These are phyloP conservation scores for Vitis cinerea DNA, from an alignment of 164 flowering plant genomes.

Conservation along the genomic window DNA sequence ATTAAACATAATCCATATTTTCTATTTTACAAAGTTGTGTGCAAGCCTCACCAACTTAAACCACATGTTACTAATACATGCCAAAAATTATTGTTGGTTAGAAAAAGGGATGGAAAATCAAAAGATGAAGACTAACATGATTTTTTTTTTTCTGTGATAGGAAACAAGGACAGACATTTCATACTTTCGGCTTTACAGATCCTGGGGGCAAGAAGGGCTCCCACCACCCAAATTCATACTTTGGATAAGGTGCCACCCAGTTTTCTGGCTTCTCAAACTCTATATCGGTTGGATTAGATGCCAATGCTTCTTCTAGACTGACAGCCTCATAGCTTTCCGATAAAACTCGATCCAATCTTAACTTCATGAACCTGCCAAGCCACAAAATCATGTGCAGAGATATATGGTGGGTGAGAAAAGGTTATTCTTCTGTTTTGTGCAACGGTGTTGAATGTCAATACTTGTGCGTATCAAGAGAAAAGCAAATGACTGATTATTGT, in stretches of 20 bases:
- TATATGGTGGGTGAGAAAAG: no score
- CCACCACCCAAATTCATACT: slow-evolving; percentile 99
- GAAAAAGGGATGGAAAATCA: background rate
- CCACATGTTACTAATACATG: background rate
- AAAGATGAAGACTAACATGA: no score
- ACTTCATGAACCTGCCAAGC: slow-evolving; percentile 83
- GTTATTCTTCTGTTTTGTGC: no score
- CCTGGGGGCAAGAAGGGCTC: slow-evolving; percentile 68
- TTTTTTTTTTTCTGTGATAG: no score
- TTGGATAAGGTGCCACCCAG: slow-evolving; percentile 94
- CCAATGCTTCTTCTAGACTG: slow-evolving; percentile 81
- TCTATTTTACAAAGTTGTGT: background rate
- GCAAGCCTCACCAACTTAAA: background rate
- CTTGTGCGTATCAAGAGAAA: no score
- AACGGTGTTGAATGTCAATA: no score
- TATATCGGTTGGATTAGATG: slow-evolving; percentile 62
- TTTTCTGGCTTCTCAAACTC: slow-evolving; percentile 82
- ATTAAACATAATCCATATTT: background rate
- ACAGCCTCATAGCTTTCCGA: slow-evolving; percentile 72
- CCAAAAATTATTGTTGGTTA: no score
- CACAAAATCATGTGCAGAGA: background rate
- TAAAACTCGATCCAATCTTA: slow-evolving; percentile 86
- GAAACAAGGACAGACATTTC: background rate
- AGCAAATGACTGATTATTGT: no score
- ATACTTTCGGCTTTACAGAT: slow-evolving; percentile 33